phyloP scores from a whole-genome alignment of 2,329 filamentous ascomycete species.

The Periconia macrospinosa region DNA sequence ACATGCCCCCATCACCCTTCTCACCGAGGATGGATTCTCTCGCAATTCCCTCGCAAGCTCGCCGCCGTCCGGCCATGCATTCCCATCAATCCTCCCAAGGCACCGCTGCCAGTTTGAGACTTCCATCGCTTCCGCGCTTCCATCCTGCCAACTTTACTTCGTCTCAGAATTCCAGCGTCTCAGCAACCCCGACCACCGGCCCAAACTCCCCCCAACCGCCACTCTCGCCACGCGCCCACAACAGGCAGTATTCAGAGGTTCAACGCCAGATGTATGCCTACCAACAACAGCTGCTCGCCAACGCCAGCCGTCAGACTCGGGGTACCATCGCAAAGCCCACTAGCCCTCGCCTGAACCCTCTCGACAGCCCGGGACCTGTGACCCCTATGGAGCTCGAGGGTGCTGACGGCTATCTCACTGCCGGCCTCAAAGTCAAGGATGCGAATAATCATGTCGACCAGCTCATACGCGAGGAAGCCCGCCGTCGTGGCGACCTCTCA shows the following conservation, averaged over 20 bases:
- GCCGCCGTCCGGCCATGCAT: constrained; percentile 35
- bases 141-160: constrained; percentile 56
- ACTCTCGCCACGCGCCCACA: constrained; percentile 46
- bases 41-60: constrained; percentile 37
- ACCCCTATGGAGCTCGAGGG: constrained; percentile 56
- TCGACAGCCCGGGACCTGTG: constrained; percentile 55
- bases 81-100: constrained; percentile 39
- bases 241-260: constrained; percentile 51
- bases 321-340: constrained; percentile 41
- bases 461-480: constrained; percentile 50
- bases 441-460: constrained; percentile 47
- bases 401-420: constrained; percentile 49
- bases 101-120: constrained; percentile 43
- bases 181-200: constrained; percentile 41
- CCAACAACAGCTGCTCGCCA: constrained; percentile 49
- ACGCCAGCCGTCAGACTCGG: constrained; percentile 27
- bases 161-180: constrained; percentile 41
- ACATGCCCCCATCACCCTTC: constrained; percentile 36
- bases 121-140: constrained; percentile 55
- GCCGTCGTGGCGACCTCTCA: constrained; percentile 39
- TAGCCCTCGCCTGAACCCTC: constrained; percentile 52
- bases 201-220: constrained; percentile 47
- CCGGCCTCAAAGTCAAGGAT: constrained; percentile 45
- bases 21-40: constrained; percentile 40
- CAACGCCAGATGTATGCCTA: constrained; percentile 54